Conservation (phyloP, 2,329 filamentous ascomycete species). For the Pestalotiopsis sp. region DNA sequence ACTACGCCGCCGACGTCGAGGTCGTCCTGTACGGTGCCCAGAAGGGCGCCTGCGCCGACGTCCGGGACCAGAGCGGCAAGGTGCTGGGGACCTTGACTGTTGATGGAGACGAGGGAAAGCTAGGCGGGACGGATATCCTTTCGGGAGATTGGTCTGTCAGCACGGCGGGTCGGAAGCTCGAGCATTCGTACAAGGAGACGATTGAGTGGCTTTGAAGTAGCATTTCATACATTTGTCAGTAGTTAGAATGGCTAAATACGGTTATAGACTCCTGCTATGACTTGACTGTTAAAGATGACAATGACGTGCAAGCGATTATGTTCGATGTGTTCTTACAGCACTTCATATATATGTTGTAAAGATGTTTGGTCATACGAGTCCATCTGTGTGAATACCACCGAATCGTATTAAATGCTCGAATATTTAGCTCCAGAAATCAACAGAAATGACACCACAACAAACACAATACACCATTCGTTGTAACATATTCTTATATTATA, state of each 20-base stretch:
- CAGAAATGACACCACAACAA: not conserved
- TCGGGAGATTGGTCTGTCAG: conserved; percentile 36
- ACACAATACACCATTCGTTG: not conserved
- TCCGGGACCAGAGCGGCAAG: conserved; percentile 47
- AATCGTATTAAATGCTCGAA: too few relatives aligned
- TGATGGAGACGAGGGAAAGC: conserved; percentile 37
- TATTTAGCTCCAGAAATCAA: too few relatives aligned
- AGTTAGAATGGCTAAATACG: not conserved
- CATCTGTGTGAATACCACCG: too few relatives aligned
- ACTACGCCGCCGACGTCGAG: conserved; percentile 50
- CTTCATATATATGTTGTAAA: too few relatives aligned
- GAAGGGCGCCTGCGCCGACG: conserved; percentile 41
- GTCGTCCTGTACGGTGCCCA: conserved; percentile 47
- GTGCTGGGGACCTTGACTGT: conserved; percentile 42
- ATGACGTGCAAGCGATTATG: not conserved
- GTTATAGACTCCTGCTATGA: not conserved
- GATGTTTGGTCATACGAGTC: too few relatives aligned
- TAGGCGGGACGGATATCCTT: conserved; percentile 41
- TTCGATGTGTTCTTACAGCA: not conserved
- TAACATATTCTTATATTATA: not conserved
- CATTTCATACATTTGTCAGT: not conserved
- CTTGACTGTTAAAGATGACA: not conserved
- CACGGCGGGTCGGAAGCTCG: conserved; percentile 23
- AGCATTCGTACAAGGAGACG: conserved; percentile 21
- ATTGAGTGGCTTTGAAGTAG: conserved; percentile 26